Conservation (phyloP, 2,329 filamentous ascomycete genomes). For the Diplodia seriata region DNA sequence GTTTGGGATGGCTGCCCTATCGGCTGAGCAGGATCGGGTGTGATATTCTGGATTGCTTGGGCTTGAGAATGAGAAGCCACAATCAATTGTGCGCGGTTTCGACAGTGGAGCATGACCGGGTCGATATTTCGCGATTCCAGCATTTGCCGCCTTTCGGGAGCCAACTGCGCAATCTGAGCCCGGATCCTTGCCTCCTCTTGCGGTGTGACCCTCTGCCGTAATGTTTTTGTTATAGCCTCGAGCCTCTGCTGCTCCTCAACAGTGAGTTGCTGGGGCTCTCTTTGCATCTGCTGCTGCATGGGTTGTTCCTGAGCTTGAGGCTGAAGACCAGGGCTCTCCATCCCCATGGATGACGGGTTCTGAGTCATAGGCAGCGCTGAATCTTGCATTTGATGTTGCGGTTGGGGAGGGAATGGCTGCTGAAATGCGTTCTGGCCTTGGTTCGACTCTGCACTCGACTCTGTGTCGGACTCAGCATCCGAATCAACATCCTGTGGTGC, state of each 20-base stretch:
- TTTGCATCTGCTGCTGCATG: conserved; percentile 41
- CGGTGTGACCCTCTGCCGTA: conserved; percentile 56
- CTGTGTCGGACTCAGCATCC: conserved; percentile 32
- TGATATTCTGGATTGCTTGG: too few relatives aligned
- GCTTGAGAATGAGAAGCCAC: too few relatives aligned
- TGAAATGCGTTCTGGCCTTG: conserved; percentile 51
- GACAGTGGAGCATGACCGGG: conserved; percentile 54
- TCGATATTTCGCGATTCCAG: conserved; percentile 56
- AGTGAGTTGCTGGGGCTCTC: conserved; percentile 13
- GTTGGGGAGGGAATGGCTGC: conserved; percentile 55
- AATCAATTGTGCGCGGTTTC: conserved; percentile 42
- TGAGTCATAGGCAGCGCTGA: conserved; percentile 56
- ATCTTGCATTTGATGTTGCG: conserved; percentile 48
- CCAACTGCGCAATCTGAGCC: conserved; percentile 52
- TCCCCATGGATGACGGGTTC: conserved; percentile 43
- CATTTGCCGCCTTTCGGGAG: conserved; percentile 56
- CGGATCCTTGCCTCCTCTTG: conserved; percentile 57
- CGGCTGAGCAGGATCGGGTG: too few relatives aligned
- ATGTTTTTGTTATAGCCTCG: conserved; percentile 54
- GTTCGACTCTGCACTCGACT: too few relatives aligned
- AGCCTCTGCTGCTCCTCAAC: conserved; percentile 31
- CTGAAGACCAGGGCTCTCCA: conserved; percentile 39
- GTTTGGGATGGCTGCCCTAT: too few relatives aligned
- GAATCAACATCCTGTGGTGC: conserved; percentile 36
- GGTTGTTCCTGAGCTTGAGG: conserved; percentile 40